Percentiles rank a stretch among this genome's conserved stretches.
These are phyloP conservation scores for Pseudogymnoascus verrucosus DNA, from an alignment of 2,329 filamentous ascomycete genomes.

Conservation along the genomic window DNA sequence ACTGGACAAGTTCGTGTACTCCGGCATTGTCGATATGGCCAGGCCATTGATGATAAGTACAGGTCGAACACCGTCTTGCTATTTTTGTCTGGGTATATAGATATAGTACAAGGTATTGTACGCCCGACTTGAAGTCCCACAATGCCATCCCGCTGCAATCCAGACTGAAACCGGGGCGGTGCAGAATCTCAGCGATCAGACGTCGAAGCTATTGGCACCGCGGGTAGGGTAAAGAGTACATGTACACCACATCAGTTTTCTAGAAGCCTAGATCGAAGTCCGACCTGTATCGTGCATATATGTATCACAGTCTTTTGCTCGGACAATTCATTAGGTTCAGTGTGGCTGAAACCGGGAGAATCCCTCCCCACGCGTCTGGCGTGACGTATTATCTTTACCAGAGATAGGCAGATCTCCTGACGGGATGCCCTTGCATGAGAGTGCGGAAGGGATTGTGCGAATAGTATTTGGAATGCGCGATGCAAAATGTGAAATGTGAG, in stretches of 20 bases:
- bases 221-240: neutral
- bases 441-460: neutral
- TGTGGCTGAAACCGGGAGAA: conserved; percentile 1
- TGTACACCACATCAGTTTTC: neutral
- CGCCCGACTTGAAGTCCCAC: neutral
- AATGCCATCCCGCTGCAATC: neutral
- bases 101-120: neutral
- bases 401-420: neutral
- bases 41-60: neutral
- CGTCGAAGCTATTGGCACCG: neutral
- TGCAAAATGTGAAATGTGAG: conserved; percentile 2
- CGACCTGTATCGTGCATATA: neutral
- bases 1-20: neutral
- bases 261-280: conserved; percentile 4
- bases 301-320: neutral
- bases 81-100: neutral
- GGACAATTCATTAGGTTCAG: neutral
- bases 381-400: neutral
- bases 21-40: neutral
- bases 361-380: neutral
- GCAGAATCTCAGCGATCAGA: neutral
- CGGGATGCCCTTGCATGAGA: conserved; percentile 5
- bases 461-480: neutral
- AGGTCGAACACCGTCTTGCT: neutral
- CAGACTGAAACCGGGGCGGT: neutral